Conservation (phyloP, 805 yeast genomes). For the Ogataea philodendri region DNA sequence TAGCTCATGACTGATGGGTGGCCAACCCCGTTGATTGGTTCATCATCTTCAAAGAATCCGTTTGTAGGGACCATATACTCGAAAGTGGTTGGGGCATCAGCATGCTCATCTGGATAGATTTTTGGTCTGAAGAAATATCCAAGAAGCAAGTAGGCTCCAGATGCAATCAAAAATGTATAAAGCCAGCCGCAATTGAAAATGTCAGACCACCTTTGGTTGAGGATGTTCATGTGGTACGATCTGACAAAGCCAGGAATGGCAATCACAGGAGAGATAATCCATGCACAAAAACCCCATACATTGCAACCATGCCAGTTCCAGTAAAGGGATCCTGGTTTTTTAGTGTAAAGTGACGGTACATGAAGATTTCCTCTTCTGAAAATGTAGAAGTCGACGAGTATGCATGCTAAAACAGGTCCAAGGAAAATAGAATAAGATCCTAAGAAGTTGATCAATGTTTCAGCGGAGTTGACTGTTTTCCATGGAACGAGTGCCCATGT, state of each 20-base stretch:
- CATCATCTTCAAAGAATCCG: constrained; percentile 30
- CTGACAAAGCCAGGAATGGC: constrained; percentile 32
- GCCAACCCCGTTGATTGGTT: constrained; percentile 27
- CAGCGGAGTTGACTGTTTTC: constrained; percentile 22
- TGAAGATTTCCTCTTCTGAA: constrained; percentile 23
- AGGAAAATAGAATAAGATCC: constrained; percentile 25
- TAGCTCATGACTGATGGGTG: constrained; percentile 6
- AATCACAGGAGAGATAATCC: constrained; percentile 24
- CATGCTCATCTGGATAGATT: constrained; percentile 24
- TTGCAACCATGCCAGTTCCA: constrained; percentile 20
- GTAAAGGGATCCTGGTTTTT: constrained; percentile 17
- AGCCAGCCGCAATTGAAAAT: constrained; percentile 29
- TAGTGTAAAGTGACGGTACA: constrained; percentile 22
- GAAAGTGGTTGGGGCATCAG: constrained; percentile 24
- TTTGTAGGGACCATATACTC: constrained; percentile 25
- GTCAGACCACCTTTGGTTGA: constrained; percentile 18
- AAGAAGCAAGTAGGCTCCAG: constrained; percentile 15
- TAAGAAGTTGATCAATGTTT: constrained; percentile 20
- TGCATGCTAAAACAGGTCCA: constrained; percentile 23
- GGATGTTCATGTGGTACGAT: constrained; percentile 21
- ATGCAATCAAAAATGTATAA: constrained; percentile 22
- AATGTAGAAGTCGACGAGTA: constrained; percentile 22
- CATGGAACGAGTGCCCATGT: constrained; percentile 28
- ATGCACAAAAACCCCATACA: constrained; percentile 19
- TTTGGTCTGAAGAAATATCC: constrained; percentile 22